Evolutionary conservation across 106 monocot genomes (phyloP).

Genomic region (Apostasia shenzhenica): DNA sequence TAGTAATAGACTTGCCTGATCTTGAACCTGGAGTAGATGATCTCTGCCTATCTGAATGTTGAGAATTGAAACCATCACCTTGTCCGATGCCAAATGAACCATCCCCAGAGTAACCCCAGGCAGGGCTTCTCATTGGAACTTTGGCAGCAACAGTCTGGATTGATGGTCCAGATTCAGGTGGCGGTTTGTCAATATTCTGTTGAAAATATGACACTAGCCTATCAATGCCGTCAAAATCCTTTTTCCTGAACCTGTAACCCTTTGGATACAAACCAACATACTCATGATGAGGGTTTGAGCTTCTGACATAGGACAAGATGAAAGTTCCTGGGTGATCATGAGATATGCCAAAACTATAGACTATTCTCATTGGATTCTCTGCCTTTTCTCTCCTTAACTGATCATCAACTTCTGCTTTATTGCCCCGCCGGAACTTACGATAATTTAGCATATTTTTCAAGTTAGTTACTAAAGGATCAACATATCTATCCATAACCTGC

Average conservation of each 20-base stretch:
- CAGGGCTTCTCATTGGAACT: conserved; percentile 79
- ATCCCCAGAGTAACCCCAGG: conserved; percentile 33
- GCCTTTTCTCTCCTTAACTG: conserved; percentile 65
- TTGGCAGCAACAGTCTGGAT: conserved; percentile 64
- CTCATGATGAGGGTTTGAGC: conserved; percentile 82
- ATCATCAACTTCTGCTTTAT: conserved; percentile 61
- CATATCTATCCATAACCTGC: conserved; percentile 96
- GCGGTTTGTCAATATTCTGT: conserved; percentile 67
- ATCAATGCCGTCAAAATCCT: conserved; percentile 76
- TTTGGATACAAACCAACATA: conserved; percentile 93
- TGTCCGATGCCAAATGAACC: conserved; percentile 22
- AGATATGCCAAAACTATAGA: conserved; percentile 86
- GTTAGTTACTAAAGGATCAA: conserved; percentile 79
- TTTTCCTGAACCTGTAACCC: conserved; percentile 83
- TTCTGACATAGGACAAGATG: conserved; percentile 77
- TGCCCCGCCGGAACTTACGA: conserved; percentile 75
- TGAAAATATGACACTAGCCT: conserved; percentile 79
- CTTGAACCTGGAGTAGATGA: conserved; percentile 40
- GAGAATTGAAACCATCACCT: conserved; percentile 45
- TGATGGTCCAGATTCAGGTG: conserved; percentile 38
- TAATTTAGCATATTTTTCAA: conserved; percentile 85
- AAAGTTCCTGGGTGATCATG: conserved; percentile 96
- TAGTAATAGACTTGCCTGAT: conserved; percentile 19
- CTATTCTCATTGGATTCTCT: conserved; percentile 79
- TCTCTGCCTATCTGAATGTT: conserved; percentile 40